Conservation (phyloP, 495 filamentous ascomycete species). For the Xylaria flabelliformis region DNA sequence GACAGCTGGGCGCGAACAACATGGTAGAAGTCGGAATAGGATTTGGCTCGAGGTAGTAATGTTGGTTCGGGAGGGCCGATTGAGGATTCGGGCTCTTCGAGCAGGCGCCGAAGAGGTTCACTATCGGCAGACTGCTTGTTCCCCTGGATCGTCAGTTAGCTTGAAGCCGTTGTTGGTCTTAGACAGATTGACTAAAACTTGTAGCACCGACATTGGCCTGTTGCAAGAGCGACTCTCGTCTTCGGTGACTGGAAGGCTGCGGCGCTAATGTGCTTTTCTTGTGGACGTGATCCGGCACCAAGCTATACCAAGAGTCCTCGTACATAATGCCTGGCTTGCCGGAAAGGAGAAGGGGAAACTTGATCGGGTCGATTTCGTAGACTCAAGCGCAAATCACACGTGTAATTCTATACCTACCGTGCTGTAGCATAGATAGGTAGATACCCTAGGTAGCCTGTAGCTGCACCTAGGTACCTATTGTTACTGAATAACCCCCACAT, state of each 20-base stretch:
- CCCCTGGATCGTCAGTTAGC: conserved; percentile 39
- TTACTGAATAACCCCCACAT: neutral
- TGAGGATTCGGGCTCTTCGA: conserved; percentile 56
- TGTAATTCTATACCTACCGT: conserved; percentile 1
- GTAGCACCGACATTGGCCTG: conserved; percentile 67
- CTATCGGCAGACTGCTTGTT: conserved; percentile 46
- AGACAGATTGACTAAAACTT: conserved; percentile 1
- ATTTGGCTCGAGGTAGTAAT: conserved; percentile 69
- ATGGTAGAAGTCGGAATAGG: conserved; percentile 76
- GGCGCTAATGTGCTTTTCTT: conserved; percentile 48
- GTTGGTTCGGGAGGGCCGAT: conserved; percentile 68
- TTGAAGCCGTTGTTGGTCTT: conserved; percentile 21
- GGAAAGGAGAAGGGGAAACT: conserved; percentile 3
- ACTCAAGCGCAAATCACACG: conserved; percentile 9
- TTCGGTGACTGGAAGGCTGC: conserved; percentile 56
- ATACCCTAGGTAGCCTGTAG: neutral
- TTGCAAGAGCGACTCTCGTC: conserved; percentile 70
- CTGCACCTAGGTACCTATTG: neutral
- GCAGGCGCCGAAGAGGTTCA: conserved; percentile 52
- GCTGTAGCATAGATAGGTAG: neutral
- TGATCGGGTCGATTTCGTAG: neutral
- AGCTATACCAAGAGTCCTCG: conserved; percentile 77
- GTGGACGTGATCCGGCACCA: conserved; percentile 61
- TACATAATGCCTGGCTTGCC: conserved; percentile 58
- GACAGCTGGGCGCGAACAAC: conserved; percentile 62